These are phyloP conservation scores for Candida maris DNA, from an alignment of 805 yeast species.

Conservation along the genomic window DNA sequence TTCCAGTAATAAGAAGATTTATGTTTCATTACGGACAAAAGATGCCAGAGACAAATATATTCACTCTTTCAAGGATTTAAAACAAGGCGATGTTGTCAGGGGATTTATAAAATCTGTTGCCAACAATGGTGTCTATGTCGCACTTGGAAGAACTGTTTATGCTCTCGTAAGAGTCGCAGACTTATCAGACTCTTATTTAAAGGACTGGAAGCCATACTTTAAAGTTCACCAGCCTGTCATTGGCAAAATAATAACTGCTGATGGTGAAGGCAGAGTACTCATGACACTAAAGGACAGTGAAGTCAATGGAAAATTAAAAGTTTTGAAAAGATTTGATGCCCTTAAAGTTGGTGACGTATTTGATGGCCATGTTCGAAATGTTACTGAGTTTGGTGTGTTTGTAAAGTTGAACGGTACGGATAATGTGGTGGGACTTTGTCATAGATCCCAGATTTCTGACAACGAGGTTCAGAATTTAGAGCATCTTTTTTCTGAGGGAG, in stretches of 20 bases:
- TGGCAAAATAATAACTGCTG: constrained; percentile 67
- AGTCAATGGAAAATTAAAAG: constrained; percentile 63
- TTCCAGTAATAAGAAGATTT: constrained; percentile 46
- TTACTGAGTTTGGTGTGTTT: constrained; percentile 88
- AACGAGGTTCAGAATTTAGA: constrained; percentile 52
- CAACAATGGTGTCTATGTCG: constrained; percentile 73
- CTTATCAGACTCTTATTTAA: constrained; percentile 73
- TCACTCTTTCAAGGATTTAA: constrained; percentile 47
- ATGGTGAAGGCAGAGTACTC: constrained; percentile 60
- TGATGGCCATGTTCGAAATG: constrained; percentile 75
- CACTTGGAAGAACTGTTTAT: constrained; percentile 63
- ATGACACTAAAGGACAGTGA: constrained; percentile 80
- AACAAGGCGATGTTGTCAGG: constrained; percentile 67
- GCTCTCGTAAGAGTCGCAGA: constrained; percentile 82
- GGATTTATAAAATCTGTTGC: constrained; percentile 79
- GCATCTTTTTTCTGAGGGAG: constrained; percentile 81
- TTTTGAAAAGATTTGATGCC: constrained; percentile 61
- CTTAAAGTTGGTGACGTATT: constrained; percentile 64
- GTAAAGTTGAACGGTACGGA: constrained; percentile 73
- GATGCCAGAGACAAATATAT: constrained; percentile 51
- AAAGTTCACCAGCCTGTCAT: constrained; percentile 65
- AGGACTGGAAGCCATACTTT: constrained; percentile 84
- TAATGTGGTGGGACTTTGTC: constrained; percentile 82
- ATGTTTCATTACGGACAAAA: constrained; percentile 58
- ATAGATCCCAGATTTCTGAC: constrained; percentile 79